Evolutionary conservation across 2,329 filamentous ascomycete species (phyloP), one percentile per base, ranked within the genome.

Genomic region (Cercospora nicotianae): DNA sequence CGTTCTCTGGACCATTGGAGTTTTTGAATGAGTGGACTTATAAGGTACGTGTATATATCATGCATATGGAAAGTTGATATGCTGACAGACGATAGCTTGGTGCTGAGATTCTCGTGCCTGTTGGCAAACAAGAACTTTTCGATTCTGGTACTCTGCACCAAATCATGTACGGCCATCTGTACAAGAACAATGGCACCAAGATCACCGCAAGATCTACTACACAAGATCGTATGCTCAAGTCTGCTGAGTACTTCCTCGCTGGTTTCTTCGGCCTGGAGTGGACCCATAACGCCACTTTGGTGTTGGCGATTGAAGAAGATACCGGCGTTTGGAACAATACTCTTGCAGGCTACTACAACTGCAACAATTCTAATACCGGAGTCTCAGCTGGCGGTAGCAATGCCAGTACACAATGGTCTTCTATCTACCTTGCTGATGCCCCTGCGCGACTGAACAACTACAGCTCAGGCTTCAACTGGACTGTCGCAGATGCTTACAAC

Each of bases 221-320:
- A 1, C 90, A 93, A 76, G 88, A 91, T 75, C 87, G 91, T 26
- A 93, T 93, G 91, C 81, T 90, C 23, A 89, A 93, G 77, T 90
- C 86, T 45, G 90, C 90, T 3, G 90, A 93, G 78, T 90, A 93
- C 78, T 93, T 92, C 79, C 80, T 93, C 75, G 89, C 90, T 5
- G 91, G 91, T 0, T 93, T 93, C 81, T 93, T 93, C 75, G 91
- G 91, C 0, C 83, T 92, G 0, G 86, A 90, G 58, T 93, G 90
- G 90, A 84, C 87, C 1, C 84, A 69, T n/a, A 77, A 77, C 36
- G 75, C 73, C n/a, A 75, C 74, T 7, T 64, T 77, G 28, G 72
- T 74, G 73, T 83, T 91, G 13, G 88, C 90, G 10, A 91, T 92
- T 48, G 91, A 93, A 74, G 80, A 83, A 16, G 74, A 76, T 9